Base-by-base conservation (phyloP, 306 rosid genomes). In the Malus domestica region DNA sequence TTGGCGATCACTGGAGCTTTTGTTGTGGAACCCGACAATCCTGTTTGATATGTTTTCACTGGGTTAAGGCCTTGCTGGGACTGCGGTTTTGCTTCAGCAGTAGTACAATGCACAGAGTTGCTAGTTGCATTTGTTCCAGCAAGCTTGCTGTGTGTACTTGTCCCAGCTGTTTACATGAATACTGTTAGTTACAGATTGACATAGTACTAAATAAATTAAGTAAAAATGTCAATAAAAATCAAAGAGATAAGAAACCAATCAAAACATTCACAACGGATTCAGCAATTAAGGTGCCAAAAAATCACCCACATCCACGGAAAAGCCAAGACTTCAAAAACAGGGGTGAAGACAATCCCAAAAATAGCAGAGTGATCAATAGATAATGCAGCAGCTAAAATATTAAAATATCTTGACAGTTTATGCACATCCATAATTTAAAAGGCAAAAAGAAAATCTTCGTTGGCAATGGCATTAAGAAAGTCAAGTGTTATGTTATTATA, bases 1-100 rank as follows among this genome's bases (percentile, higher is more conserved):
- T 82, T 89, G 32, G 83, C 57, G 68, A 76, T 61, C 44, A 57
- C 60, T 70, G 68, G 83, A 51, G 90, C 68, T 85, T 86, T 88
- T 74, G 77, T 82, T 3, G 70, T 44, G 51, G 81, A 79, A 76
- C 76, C 87, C 46, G 78, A 70, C 54, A 90, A 76, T 68, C 78
- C 87, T 54, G 65, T 19, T 8, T 81, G 75, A 77, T 79, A 45
- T 29, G 75, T 57, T 32, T 64, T 64, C 10, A 5, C 68, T 4
- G 62, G 63, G 35, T 64, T 65, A 18, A 67, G 67, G 71, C 76
- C 83, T 78, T 85, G 87, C 29, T 87, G 90, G 62, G 88, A 75
- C 80, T 83, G 84, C 64, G 64, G 76, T 73, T 79, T 87, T 52
- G 78, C 46, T 81, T 88, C 91, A 22, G 64, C 77, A 35, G 79